phyloP scores from a whole-genome alignment of 371 early-diverging fungal species.

The Caulochytrium protostelioides region DNA sequence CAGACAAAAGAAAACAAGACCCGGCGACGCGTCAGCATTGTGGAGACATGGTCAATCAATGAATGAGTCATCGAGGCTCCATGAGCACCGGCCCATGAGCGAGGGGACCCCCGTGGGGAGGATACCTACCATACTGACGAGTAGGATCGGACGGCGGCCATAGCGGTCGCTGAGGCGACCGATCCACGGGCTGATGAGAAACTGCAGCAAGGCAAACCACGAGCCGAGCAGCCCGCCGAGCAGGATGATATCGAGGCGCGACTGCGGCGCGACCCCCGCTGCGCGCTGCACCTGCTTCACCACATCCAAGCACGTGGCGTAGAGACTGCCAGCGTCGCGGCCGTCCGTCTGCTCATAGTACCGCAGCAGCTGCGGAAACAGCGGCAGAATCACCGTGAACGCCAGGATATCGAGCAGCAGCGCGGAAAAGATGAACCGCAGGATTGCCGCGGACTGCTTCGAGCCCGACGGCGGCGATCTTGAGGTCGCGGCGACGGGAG shows the following conservation, averaged over 20 bases:
- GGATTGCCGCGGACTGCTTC: background rate
- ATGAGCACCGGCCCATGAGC: too few relatives aligned
- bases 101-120: too few relatives aligned
- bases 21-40: too few relatives aligned
- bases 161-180: conserved; percentile 56
- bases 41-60: too few relatives aligned
- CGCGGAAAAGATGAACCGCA: conserved; percentile 17
- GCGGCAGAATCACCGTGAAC: conserved; percentile 88
- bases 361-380: conserved; percentile 54
- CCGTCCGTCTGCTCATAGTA: conserved; percentile 26
- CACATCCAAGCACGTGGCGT: background rate
- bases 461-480: too few relatives aligned
- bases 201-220: conserved; percentile 82
- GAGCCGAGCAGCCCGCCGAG: conserved; percentile 86
- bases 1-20: too few relatives aligned
- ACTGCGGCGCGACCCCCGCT: background rate
- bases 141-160: conserved; percentile 64
- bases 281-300: conserved; percentile 3
- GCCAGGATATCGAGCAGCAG: conserved; percentile 83
- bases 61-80: too few relatives aligned
- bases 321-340: conserved; percentile 2
- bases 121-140: conserved; percentile 53
- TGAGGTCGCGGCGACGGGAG: too few relatives aligned
- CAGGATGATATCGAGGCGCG: conserved; percentile 51
- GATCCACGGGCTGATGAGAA: conserved; percentile 61